phyloP scores from a whole-genome alignment of 345 rosid species.

The Pseudoturritis turrita region DNA sequence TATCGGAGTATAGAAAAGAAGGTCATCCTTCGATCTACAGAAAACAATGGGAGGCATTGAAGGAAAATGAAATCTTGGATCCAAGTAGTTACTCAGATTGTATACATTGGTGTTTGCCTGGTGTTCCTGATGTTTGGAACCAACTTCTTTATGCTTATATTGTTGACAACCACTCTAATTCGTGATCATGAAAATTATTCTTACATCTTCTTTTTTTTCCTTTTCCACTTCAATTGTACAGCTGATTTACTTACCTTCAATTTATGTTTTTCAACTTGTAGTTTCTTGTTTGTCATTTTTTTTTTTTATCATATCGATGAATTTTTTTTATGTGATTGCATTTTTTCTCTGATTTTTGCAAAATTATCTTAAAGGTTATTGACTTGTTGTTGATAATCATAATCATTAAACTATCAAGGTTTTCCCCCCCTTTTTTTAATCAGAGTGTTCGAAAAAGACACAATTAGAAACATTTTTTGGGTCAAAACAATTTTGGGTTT shows the following conservation, averaged over 20 bases:
- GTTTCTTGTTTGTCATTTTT: neutral
- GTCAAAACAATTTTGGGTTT: neutral
- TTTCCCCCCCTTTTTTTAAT: too few relatives aligned
- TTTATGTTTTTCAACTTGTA: neutral
- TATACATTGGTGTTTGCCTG: constrained; percentile 94
- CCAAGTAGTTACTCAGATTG: constrained; percentile 77
- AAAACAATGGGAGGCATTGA: constrained; percentile 65
- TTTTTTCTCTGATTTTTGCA: neutral
- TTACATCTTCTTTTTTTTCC: neutral
- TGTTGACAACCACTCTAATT: constrained; percentile 16
- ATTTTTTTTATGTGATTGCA: neutral
- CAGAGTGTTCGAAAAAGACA: too few relatives aligned
- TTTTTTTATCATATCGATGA: neutral
- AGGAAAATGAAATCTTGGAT: constrained; percentile 41
- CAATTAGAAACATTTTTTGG: too few relatives aligned
- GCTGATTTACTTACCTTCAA: constrained; percentile 5
- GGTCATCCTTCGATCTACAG: constrained; percentile 68
- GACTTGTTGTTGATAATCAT: neutral
- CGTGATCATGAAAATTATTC: constrained; percentile 1
- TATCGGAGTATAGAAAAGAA: constrained; percentile 79
- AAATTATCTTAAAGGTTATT: neutral
- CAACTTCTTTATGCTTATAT: constrained; percentile 67
- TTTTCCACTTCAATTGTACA: constrained; percentile 31
- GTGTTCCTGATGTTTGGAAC: constrained; percentile 94
- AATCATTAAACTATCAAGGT: neutral